Conservation (phyloP, 768 basidiomycete genomes). For the Suillus alpinus region DNA sequence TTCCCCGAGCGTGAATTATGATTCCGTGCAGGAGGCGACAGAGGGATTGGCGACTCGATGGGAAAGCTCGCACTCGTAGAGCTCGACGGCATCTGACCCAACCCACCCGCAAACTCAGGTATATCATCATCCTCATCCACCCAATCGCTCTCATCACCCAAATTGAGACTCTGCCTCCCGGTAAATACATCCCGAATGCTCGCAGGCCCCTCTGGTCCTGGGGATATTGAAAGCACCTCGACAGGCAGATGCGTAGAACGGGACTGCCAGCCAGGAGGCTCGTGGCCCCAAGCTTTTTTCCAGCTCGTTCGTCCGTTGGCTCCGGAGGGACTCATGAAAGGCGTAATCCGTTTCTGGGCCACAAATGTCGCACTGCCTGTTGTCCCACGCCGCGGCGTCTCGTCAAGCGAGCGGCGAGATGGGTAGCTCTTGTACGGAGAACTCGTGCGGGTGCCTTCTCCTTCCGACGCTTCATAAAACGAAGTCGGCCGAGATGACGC, state of each 20-base stretch:
- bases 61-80: constrained; percentile 21
- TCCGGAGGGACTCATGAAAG: constrained; percentile 59
- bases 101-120: constrained; percentile 69
- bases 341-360: constrained; percentile 77
- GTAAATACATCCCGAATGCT: constrained; percentile 78
- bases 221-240: constrained; percentile 73
- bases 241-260: constrained; percentile 64
- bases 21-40: constrained; percentile 50
- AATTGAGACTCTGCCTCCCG: constrained; percentile 52
- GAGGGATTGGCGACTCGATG: constrained; percentile 39
- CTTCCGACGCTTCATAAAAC: constrained; percentile 72
- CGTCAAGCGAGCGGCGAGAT: constrained; percentile 50
- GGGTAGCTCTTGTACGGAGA: constrained; percentile 58
- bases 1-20: constrained; percentile 39
- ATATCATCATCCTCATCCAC: constrained; percentile 83
- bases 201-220: constrained; percentile 35
- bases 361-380: constrained; percentile 61
- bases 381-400: constrained; percentile 37
- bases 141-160: constrained; percentile 84
- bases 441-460: constrained; percentile 56
- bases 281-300: constrained; percentile 88
- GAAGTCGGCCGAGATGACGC: constrained; percentile 77
- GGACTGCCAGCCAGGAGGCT: constrained; percentile 82
- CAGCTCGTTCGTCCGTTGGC: constrained; percentile 69
- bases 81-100: constrained; percentile 55